Evolutionary conservation across 2,329 filamentous ascomycete genomes (phyloP).

Genomic region (Venturia oleaginea): DNA sequence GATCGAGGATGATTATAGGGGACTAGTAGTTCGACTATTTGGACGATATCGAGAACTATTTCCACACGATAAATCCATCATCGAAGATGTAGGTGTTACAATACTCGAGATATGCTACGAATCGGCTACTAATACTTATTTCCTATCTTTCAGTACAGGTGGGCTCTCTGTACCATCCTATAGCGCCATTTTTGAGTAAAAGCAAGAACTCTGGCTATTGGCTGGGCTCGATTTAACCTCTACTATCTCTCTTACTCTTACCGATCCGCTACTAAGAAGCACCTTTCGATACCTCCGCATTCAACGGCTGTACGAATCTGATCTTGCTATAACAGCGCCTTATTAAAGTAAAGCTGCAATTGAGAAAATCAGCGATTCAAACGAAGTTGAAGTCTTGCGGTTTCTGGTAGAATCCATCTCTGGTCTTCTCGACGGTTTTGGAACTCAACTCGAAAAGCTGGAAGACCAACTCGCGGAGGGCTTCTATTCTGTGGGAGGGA

Average conservation of each 20-base stretch:
- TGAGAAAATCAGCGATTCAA: constrained; percentile 6
- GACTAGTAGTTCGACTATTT: background rate
- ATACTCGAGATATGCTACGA: background rate
- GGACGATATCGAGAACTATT: background rate
- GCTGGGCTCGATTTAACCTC: constrained; percentile 1
- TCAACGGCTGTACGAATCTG: constrained; percentile 1
- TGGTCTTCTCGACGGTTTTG: constrained; percentile 4
- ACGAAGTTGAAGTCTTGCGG: background rate
- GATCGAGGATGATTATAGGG: constrained; percentile 4
- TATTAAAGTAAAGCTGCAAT: background rate
- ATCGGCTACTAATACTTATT: constrained; percentile 2
- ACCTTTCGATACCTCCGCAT: constrained; percentile 1
- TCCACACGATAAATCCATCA: constrained; percentile 1
- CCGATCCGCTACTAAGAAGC: constrained; percentile 2
- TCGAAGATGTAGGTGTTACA: constrained; percentile 4
- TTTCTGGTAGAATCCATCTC: constrained; percentile 3
- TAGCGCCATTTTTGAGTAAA: constrained; percentile 6
- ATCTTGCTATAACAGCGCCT: background rate
- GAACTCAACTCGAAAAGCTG: background rate
- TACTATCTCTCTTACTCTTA: constrained; percentile 7
- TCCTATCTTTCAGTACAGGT: background rate
- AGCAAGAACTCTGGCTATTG: background rate
- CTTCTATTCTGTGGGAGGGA: background rate
- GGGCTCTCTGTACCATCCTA: constrained; percentile 2
- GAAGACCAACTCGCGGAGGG: constrained; percentile 1